These are phyloP conservation scores for Glonium stellatum DNA, from an alignment of 495 filamentous ascomycete genomes.

Conservation along the genomic window DNA sequence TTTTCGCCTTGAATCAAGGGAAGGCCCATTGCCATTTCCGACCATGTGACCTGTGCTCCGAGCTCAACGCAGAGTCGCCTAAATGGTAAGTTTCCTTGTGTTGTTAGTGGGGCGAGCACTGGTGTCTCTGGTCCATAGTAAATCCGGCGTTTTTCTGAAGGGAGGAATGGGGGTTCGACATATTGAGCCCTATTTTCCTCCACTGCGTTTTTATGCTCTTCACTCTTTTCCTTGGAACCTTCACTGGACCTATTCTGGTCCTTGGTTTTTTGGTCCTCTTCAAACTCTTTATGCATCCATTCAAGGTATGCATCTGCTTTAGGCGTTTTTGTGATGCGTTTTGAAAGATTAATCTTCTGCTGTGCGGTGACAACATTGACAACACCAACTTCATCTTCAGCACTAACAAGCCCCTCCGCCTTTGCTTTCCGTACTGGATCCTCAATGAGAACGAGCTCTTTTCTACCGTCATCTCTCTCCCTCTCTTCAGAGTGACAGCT, in stretches of 20 bases:
- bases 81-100: conserved; percentile 96
- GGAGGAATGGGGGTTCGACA: conserved; percentile 73
- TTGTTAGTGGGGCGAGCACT: conserved; percentile 79
- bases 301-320: conserved; percentile 68
- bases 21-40: conserved; percentile 94
- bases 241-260: conserved; percentile 6
- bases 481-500: conserved; percentile 72
- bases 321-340: conserved; percentile 55
- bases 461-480: conserved; percentile 64
- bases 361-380: conserved; percentile 63
- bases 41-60: conserved; percentile 90
- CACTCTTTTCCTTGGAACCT: conserved; percentile 29
- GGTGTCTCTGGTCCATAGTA: conserved; percentile 94
- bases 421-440: conserved; percentile 41
- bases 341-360: conserved; percentile 62
- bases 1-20: conserved; percentile 87
- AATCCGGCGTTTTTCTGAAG: conserved; percentile 85
- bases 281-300: conserved; percentile 56
- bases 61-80: conserved; percentile 83
- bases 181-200: conserved; percentile 70
- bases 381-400: conserved; percentile 52
- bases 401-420: conserved; percentile 17
- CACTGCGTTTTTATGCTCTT: conserved; percentile 31
- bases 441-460: conserved; percentile 62
- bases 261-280: conserved; percentile 24